Conservation (phyloP, 306 rosid species). For the Citrullus amarus region DNA sequence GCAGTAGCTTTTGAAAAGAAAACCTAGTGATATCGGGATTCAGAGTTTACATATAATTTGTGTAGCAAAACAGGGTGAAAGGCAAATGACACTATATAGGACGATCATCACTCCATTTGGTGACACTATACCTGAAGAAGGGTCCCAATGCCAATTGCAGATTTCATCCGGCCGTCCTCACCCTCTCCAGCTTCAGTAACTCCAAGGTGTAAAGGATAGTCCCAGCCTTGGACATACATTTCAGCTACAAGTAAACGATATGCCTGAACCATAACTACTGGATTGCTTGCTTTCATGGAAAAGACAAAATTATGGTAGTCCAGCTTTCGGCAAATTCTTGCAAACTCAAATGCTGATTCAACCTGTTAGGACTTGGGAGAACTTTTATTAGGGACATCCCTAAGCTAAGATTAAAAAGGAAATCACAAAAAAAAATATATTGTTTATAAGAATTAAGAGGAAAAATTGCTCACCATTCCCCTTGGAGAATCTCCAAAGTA, state of each 20-base stretch:
- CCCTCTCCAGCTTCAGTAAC: conserved; percentile 99
- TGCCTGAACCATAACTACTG: conserved; percentile 97
- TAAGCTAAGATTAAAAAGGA: neutral
- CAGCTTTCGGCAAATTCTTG: conserved; percentile 88
- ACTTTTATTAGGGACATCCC: conserved; percentile 6
- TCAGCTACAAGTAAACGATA: conserved; percentile 91
- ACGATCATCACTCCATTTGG: neutral
- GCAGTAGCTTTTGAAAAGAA: neutral
- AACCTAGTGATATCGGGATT: neutral
- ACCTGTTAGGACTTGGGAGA: conserved; percentile 51
- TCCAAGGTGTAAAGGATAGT: conserved; percentile 93
- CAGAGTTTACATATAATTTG: neutral
- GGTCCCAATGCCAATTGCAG: conserved; percentile 98
- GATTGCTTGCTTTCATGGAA: conserved; percentile 99
- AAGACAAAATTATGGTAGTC: conserved; percentile 87
- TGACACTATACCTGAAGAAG: conserved; percentile 71
- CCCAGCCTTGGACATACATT: conserved; percentile 98
- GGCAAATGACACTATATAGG: neutral
- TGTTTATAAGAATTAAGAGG: conserved; percentile 4
- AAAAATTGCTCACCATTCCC: conserved; percentile 71
- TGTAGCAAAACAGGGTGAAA: conserved; percentile 1
- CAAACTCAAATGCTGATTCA: conserved; percentile 99
- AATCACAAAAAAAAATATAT: neutral
- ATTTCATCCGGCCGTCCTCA: conserved; percentile 98
- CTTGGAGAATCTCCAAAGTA: conserved; percentile 97